Evolutionary conservation across 176 grass and related monocot species (phyloP).

Genomic region (Phragmites australis): DNA sequence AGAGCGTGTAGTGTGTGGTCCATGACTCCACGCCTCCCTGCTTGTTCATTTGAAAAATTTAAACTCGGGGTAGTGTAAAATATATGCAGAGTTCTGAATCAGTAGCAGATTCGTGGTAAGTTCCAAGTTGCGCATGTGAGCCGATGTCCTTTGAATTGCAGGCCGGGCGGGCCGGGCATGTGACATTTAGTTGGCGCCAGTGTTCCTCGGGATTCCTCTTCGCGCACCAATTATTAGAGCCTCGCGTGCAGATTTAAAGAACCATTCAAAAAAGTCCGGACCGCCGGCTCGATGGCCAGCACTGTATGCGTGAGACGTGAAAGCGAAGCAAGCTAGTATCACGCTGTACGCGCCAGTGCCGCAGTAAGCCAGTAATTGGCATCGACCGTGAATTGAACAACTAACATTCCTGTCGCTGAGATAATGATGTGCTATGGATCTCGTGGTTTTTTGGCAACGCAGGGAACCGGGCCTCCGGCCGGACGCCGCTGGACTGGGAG

Average conservation of each 20-base stretch:
- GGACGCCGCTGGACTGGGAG: constrained; percentile 89
- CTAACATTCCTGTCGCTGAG: background rate
- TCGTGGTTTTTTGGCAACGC: background rate
- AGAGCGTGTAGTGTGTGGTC: constrained; percentile 16
- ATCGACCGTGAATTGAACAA: background rate
- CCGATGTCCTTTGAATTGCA: constrained; percentile 1
- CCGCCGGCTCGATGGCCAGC: background rate
- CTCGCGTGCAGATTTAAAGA: constrained; percentile 27
- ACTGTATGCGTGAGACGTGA: constrained; percentile 18
- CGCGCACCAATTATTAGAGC: constrained; percentile 43
- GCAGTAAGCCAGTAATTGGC: constrained; percentile 23
- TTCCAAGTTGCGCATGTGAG: constrained; percentile 45
- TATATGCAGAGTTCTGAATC: background rate
- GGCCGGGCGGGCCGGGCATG: constrained; percentile 44
- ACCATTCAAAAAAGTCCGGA: constrained; percentile 33
- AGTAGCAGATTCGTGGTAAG: constrained; percentile 34
- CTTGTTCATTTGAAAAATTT: background rate
- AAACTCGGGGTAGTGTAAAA: background rate
- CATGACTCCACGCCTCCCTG: background rate
- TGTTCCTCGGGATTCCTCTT: constrained; percentile 48
- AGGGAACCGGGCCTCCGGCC: constrained; percentile 87
- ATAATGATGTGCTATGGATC: background rate
- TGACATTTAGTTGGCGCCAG: constrained; percentile 45
- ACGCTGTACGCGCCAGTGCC: background rate
- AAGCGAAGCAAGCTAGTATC: constrained; percentile 37